phyloP scores from a whole-genome alignment of 352 stramenopile species.

The Hyaloperonospora brassicae region DNA sequence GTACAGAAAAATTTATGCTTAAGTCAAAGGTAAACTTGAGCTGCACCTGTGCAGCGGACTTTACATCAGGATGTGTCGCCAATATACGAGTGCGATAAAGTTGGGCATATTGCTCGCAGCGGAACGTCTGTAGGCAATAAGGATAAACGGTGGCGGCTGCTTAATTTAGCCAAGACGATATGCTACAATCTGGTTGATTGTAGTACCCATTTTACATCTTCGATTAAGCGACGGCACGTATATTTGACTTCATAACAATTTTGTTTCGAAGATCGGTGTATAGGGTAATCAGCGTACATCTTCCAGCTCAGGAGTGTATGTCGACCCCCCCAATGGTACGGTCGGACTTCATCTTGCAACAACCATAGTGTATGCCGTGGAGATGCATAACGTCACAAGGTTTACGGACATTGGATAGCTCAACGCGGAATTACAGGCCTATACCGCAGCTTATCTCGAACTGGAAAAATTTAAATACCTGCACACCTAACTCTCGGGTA shows the following conservation, averaged over 20 bases:
- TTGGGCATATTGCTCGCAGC: neutral
- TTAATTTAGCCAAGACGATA: neutral
- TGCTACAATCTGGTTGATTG: conserved; percentile 1
- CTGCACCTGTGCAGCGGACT: too few species aligned
- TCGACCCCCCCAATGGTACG: neutral
- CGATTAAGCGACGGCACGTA: neutral
- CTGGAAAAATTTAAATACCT: neutral
- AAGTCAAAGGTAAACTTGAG: too few species aligned
- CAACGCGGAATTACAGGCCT: neutral
- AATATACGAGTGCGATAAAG: neutral
- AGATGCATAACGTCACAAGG: neutral
- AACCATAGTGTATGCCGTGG: neutral
- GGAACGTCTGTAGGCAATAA: neutral
- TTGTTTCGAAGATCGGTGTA: too few species aligned
- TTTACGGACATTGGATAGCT: neutral
- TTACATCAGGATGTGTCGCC: too few species aligned
- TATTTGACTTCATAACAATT: neutral
- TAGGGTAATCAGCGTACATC: too few species aligned
- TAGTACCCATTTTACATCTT: conserved; percentile 6
- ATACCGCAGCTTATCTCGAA: neutral
- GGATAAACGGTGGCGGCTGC: neutral
- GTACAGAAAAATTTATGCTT: too few species aligned
- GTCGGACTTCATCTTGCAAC: too few species aligned
- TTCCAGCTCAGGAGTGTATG: neutral
- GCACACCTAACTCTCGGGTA: neutral